These are phyloP conservation scores for Umbelopsis sp. DNA, from an alignment of 192 early-diverging fungal genomes.

Conservation along the genomic window DNA sequence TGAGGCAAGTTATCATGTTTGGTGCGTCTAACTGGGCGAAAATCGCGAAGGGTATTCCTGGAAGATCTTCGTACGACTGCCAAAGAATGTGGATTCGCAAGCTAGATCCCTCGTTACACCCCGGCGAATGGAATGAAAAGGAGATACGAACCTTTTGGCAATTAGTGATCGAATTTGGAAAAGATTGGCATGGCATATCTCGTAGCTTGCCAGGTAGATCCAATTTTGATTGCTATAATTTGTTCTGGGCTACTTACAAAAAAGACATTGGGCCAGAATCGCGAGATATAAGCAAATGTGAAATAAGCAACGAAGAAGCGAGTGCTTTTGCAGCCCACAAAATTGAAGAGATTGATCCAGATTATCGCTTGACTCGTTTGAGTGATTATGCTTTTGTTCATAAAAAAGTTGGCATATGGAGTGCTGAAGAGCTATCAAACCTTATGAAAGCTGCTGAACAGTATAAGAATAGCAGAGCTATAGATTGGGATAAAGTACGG, in stretches of 20 bases:
- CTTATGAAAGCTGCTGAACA: neutral
- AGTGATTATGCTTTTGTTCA: neutral
- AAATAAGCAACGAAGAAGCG: neutral
- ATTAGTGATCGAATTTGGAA: neutral
- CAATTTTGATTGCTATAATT: neutral
- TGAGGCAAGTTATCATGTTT: slow-evolving; percentile 27
- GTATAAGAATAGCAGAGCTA: neutral
- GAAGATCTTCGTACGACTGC: slow-evolving; percentile 13
- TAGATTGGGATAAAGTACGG: slow-evolving; percentile 13
- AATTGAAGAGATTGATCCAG: neutral
- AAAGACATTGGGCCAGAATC: neutral
- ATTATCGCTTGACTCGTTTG: neutral
- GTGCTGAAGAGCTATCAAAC: neutral
- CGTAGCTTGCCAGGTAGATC: slow-evolving; percentile 17
- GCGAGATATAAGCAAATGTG: neutral
- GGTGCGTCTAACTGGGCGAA: slow-evolving; percentile 24
- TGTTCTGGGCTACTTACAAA: neutral
- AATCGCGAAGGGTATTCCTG: slow-evolving; percentile 19
- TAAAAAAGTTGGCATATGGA: neutral
- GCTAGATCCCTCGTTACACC: neutral
- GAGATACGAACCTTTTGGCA: slow-evolving; percentile 29
- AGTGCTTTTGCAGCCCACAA: neutral
- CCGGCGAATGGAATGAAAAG: slow-evolving; percentile 20
- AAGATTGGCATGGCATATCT: slow-evolving; percentile 1
- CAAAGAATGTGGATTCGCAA: slow-evolving; percentile 17